A percentile compares a stretch with the other conserved stretches of the same genome.
phyloP scores from a whole-genome alignment of 1,284 basidiomycete genomes.

The Ganoderma sp. region DNA sequence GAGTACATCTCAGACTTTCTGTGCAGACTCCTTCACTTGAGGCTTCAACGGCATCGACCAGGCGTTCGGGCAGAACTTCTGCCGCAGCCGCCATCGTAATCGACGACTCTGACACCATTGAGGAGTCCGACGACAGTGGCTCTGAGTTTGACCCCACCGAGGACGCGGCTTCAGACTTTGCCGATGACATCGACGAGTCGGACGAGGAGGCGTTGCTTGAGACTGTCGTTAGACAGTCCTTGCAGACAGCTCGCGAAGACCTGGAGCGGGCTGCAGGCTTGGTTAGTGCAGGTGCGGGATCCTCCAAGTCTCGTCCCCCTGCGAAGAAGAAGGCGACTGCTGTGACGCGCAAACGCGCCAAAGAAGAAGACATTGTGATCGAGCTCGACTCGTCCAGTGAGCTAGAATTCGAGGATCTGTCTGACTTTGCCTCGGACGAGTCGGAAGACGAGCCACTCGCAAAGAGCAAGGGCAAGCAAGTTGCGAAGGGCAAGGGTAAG shows the following conservation, averaged over 20 bases:
- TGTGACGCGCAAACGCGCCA: conserved; percentile 57
- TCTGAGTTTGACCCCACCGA: conserved; percentile 58
- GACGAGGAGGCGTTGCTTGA: conserved; percentile 64
- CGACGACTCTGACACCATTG: conserved; percentile 48
- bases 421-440: conserved; percentile 21
- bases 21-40: conserved; percentile 9
- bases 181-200: conserved; percentile 40
- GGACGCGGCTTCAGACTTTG: conserved; percentile 23
- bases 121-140: conserved; percentile 61
- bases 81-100: conserved; percentile 19
- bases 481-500: conserved; percentile 38
- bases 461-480: conserved; percentile 31
- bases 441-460: conserved; percentile 33
- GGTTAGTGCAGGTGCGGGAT: conserved; percentile 48
- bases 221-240: conserved; percentile 61
- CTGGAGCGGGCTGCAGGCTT: conserved; percentile 39
- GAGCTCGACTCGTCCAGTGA: conserved; percentile 39
- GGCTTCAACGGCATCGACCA: not conserved
- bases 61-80: conserved; percentile 17
- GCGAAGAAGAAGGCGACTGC: conserved; percentile 53
- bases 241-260: conserved; percentile 46
- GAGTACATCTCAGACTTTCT: conserved; percentile 7
- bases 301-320: conserved; percentile 41
- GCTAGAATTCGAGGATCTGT: conserved; percentile 23
- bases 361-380: conserved; percentile 40